Percentiles rank a stretch among this genome's conserved stretches.
These are phyloP conservation scores for Cryphonectria carpinicola DNA, from an alignment of 2,329 filamentous ascomycete species.

Conservation along the genomic window DNA sequence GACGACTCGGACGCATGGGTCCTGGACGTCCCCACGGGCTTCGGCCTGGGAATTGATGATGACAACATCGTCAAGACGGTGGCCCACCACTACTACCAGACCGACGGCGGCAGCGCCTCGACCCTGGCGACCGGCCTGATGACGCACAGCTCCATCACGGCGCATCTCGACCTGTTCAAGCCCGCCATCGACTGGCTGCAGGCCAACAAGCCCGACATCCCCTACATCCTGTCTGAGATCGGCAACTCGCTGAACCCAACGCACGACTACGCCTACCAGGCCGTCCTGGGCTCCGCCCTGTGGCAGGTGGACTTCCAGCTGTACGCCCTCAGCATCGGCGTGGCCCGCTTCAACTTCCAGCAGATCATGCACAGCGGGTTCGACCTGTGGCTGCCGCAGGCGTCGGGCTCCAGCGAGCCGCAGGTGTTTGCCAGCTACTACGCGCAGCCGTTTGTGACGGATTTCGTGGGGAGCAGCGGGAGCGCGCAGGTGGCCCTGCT, in stretches of 20 bases:
- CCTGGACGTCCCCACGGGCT: constrained; percentile 38
- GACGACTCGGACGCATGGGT: constrained; percentile 33
- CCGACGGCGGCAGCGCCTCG: constrained; percentile 33
- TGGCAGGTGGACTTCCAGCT: constrained; percentile 45
- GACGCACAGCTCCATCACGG: constrained; percentile 25
- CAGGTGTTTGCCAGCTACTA: constrained; percentile 44
- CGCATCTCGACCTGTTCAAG: constrained; percentile 34
- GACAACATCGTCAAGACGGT: constrained; percentile 40
- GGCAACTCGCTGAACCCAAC: constrained; percentile 40
- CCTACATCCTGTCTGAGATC: constrained; percentile 42
- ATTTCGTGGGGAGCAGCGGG: constrained; percentile 41
- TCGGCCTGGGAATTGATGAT: constrained; percentile 40
- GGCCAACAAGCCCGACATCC: constrained; percentile 37
- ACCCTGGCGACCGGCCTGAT: constrained; percentile 34
- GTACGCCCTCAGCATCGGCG: constrained; percentile 40
- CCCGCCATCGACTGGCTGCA: constrained; percentile 40
- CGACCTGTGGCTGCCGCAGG: constrained; percentile 38
- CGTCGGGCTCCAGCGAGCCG: constrained; percentile 35
- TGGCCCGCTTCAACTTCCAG: constrained; percentile 43
- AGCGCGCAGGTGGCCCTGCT: constrained; percentile 35
- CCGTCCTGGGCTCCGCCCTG: constrained; percentile 40
- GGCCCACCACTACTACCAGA: constrained; percentile 45
- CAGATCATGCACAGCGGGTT: constrained; percentile 41
- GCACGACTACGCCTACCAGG: constrained; percentile 40
- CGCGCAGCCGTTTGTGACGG: constrained; percentile 42